Conservation (phyloP, 148 eudicot species). For the Rhododendron ovatum region DNA sequence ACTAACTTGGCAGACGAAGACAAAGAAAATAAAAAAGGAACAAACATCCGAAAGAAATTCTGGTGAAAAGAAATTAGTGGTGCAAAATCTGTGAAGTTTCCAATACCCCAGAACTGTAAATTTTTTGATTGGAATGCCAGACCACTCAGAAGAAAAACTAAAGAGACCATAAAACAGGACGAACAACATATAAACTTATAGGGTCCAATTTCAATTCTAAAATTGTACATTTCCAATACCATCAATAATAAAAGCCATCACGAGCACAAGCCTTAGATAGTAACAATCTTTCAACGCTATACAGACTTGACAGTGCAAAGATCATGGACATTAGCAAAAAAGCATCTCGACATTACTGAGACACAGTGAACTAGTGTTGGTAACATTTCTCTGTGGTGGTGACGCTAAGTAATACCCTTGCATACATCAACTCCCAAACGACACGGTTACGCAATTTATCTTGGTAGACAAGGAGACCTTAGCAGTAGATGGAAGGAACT, state of each 20-base stretch:
- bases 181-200: background rate
- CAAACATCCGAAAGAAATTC: background rate
- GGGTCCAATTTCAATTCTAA: background rate
- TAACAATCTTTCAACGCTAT: constrained; percentile 8
- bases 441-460: background rate
- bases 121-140: background rate
- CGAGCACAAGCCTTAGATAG: constrained; percentile 6
- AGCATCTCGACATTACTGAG: constrained; percentile 14
- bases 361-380: constrained; percentile 23
- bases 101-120: background rate
- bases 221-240: background rate
- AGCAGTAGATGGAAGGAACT: constrained; percentile 10
- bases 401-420: constrained; percentile 1
- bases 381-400: background rate
- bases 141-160: background rate
- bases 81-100: background rate
- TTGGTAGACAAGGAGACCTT: background rate
- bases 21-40: background rate
- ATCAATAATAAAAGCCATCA: background rate
- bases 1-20: background rate
- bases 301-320: constrained; percentile 13
- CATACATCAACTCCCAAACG: constrained; percentile 7
- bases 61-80: background rate
- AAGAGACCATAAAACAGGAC: background rate
- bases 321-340: background rate